Evolutionary conservation across 768 basidiomycete genomes (phyloP).

Genomic region (Guyanaporus albipodus): DNA sequence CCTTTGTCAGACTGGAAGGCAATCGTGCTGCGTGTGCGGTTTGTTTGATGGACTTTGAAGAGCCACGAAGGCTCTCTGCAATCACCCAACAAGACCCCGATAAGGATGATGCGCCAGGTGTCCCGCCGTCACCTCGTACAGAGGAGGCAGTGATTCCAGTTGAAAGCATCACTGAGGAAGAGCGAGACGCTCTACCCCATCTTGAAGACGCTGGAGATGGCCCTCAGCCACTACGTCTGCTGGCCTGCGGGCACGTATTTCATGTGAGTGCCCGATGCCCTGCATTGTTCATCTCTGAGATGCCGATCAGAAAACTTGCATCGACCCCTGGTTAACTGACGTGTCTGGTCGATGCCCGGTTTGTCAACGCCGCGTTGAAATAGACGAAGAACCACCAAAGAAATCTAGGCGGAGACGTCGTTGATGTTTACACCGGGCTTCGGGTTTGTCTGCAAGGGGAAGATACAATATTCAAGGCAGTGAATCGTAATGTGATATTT

Average conservation of each 20-base stretch:
- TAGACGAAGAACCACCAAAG: conserved; percentile 36
- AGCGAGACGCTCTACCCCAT: conserved; percentile 41
- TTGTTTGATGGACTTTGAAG: conserved; percentile 81
- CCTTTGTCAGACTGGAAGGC: conserved; percentile 76
- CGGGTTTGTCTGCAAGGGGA: conserved; percentile 7
- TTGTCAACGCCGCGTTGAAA: conserved; percentile 73
- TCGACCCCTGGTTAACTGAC: conserved; percentile 85
- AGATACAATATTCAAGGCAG: conserved; percentile 28
- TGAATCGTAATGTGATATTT: conserved; percentile 29
- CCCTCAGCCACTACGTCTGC: conserved; percentile 68
- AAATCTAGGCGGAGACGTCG: conserved; percentile 26
- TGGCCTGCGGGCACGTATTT: conserved; percentile 84
- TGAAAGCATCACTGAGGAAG: conserved; percentile 39
- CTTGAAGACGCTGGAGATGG: conserved; percentile 73
- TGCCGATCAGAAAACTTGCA: conserved; percentile 65
- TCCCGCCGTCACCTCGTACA: conserved; percentile 11
- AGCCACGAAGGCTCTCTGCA: conserved; percentile 45
- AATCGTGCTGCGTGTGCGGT: conserved; percentile 84
- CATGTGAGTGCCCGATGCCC: conserved; percentile 54
- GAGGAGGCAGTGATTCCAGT: conserved; percentile 30
- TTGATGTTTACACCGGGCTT: conserved; percentile 10
- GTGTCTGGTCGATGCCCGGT: conserved; percentile 86
- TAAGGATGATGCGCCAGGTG: conserved; percentile 8
- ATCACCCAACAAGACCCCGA: conserved; percentile 29
- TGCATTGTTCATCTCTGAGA: background rate